Evolutionary conservation across 1,139 yeast species (phyloP).

Genomic region (Fermentozyma sake): DNA sequence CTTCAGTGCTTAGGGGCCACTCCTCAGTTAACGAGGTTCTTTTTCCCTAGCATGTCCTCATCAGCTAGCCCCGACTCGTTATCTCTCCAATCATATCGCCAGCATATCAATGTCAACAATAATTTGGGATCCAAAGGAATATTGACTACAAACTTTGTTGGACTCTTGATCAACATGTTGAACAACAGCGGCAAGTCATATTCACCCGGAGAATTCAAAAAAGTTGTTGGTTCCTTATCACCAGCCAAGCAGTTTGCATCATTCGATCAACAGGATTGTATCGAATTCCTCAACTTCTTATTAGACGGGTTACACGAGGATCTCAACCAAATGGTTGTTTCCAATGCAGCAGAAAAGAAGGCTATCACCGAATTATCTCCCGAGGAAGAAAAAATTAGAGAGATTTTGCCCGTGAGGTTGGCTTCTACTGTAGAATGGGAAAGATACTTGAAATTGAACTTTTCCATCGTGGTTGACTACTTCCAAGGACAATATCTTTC

Average conservation of each 20-base stretch:
- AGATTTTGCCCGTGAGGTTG: slow-evolving; percentile 67
- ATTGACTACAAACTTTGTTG: slow-evolving; percentile 69
- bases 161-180: slow-evolving; percentile 57
- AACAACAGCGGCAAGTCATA: slow-evolving; percentile 44
- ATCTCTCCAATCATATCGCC: slow-evolving; percentile 49
- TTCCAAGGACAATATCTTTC: slow-evolving; percentile 92
- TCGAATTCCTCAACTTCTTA: slow-evolving; percentile 80
- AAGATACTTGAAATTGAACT: slow-evolving; percentile 76
- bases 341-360: slow-evolving; percentile 33
- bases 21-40: slow-evolving; percentile 39
- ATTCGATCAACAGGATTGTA: slow-evolving; percentile 90
- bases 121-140: slow-evolving; percentile 81
- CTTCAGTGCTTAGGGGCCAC: slow-evolving; percentile 69
- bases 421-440: slow-evolving; percentile 97
- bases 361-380: slow-evolving; percentile 51
- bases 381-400: slow-evolving; percentile 73
- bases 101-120: slow-evolving; percentile 71
- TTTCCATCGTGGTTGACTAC: slow-evolving; percentile 78
- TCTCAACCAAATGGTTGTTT: slow-evolving; percentile 54
- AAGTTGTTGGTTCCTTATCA: slow-evolving; percentile 64
- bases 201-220: slow-evolving; percentile 57
- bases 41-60: slow-evolving; percentile 25
- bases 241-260: slow-evolving; percentile 59
- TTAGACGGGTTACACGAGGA: slow-evolving; percentile 89
- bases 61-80: slow-evolving; percentile 10